Base-by-base conservation (phyloP, 345 rosid species). In the Citrus inodora region DNA sequence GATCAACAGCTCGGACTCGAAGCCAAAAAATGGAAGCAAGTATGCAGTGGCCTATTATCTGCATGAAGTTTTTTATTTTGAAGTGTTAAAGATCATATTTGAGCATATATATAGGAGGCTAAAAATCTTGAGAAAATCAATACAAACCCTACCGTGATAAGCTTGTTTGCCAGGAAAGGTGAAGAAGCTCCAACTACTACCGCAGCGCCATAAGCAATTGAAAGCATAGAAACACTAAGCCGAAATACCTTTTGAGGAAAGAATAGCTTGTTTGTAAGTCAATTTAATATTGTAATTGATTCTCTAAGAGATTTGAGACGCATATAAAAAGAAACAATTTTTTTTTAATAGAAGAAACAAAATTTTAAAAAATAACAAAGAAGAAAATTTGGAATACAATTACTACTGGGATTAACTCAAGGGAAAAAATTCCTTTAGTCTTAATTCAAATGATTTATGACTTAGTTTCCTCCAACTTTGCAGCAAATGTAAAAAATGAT, bases 131-230 rank as follows among this genome's bases (percentile, higher is more conserved):
- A 3, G 22, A 22, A 55, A 32, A 17, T 16, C 5, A 53, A 38
- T 30, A 73, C 3, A 2, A 32, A 70, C 24, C 73, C 17, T 74
- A 83, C 88, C 6, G 76, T 82, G 69, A 82, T 70, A 67, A 80
- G 46, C 79, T 82, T 82, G 78, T 46, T 75, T 14, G 64, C 67
- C 5, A 62, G 70, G 42, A 40, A 74, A 17, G 83, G 55, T 30
- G 84, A 76, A 70, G 73, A 80, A 69, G 80, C 79, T 72, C 86
- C 88, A 0, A 76, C 63, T 21, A 17, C 40, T 67, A 81, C 64
- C 2, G 83, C 83, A 51, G 78, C 83, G 25, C 83, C 88, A 60
- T 83, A 79, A 1, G 84, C 83, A n/a, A 76, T 7, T 17, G 79
- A 66, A 66, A 86, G 59, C 84, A 83, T 78, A 32, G 70, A 74